Base-by-base conservation (phyloP, 495 filamentous ascomycete species). In the Podospora pseudoanserina region DNA sequence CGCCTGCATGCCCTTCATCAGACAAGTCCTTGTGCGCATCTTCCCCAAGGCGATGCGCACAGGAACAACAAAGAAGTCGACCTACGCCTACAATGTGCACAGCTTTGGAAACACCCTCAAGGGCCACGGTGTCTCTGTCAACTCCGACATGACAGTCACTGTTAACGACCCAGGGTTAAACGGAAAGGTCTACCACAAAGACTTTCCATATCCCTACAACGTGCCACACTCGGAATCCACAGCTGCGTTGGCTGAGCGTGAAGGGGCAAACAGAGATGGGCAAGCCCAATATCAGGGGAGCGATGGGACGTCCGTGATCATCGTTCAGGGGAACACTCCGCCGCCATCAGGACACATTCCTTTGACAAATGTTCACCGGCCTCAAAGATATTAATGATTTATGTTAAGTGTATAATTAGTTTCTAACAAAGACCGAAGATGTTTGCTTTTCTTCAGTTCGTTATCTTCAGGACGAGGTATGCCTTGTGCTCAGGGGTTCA, bases 1-100 rank as follows among this genome's bases (percentile, higher is more conserved):
- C 39, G 70, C 76, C 2, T 78, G 74, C 67, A 71, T 78, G 67
- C 76, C 76, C 1, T 70, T 71, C 4, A 58, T 78, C 15, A 68
- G 75, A 7, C 70, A 69, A 15, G 23, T 73, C 19, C 61, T 77
- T 0, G 72, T 69, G 5, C 73, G 73, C 20, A 4, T 67, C 0
- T 73, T 75, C 63, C 73, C 73, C 44, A 49, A 49, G 13, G 39
- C 39, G 6, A 49, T 49, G 7, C 9, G 39, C 2, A 11, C 39
- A 49, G 39, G 9, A 2, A 49, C 39, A 11, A 49, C 39, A 49
- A 49, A 49, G 39, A 49, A 49, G 15, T 49, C 39, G 5, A 49
- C 7, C 39, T 49, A 49, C 15, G 39, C 5, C 1, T 49, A 49
- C 39, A 16, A 16, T 16, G 39, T 11, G 6, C 39, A 49, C 39